These are phyloP conservation scores for Lactarius pseudohatsudake DNA, from an alignment of 768 basidiomycete species.

Conservation along the genomic window DNA sequence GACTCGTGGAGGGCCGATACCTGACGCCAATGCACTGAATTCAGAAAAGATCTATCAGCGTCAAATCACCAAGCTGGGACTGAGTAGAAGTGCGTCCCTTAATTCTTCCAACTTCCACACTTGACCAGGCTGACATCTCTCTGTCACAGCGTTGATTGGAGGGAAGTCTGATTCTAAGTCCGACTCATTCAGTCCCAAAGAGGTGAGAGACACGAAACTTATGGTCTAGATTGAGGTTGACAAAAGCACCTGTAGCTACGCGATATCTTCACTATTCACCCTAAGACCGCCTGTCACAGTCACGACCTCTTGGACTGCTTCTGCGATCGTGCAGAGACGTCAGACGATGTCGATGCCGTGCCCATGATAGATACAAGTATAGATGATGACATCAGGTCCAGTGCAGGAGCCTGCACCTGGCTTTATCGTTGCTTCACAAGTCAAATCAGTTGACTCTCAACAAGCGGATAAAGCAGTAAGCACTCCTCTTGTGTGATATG, in stretches of 20 bases:
- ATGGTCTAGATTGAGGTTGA: conserved; percentile 14
- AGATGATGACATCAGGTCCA: conserved; percentile 35
- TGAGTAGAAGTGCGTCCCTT: conserved; percentile 72
- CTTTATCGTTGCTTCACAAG: conserved; percentile 66
- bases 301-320: conserved; percentile 87
- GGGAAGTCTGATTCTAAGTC: conserved; percentile 60
- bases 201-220: conserved; percentile 46
- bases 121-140: conserved; percentile 13
- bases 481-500: conserved; percentile 15
- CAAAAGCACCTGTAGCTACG: conserved; percentile 55
- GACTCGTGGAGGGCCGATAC: background rate
- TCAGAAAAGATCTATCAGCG: conserved; percentile 90
- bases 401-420: conserved; percentile 35
- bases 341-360: conserved; percentile 5
- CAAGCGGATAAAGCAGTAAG: conserved; percentile 56
- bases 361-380: background rate
- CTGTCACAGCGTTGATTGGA: conserved; percentile 63
- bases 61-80: conserved; percentile 89
- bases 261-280: conserved; percentile 89
- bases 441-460: conserved; percentile 46
- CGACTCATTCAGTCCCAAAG: conserved; percentile 84
- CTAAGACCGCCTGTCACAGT: conserved; percentile 79
- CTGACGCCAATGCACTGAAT: conserved; percentile 13
- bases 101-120: conserved; percentile 24
- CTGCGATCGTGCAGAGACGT: conserved; percentile 43